Evolutionary conservation across 352 stramenopile species (phyloP).

Genomic region (Aphanomyces cochlioides): DNA sequence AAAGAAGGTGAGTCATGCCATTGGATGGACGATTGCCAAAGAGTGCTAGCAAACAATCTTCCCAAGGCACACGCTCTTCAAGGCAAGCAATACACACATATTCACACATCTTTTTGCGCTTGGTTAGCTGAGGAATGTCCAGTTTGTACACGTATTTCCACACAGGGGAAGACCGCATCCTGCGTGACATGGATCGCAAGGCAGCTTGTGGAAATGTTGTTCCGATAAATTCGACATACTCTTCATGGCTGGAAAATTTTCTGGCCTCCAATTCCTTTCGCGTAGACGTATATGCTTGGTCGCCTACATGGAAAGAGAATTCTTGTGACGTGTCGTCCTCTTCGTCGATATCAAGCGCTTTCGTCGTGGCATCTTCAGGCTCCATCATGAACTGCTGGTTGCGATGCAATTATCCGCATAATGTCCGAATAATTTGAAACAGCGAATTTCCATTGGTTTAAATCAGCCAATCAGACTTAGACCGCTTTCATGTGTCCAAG

Average conservation of each 20-base stretch:
- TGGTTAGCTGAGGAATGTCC: slow-evolving; percentile 11
- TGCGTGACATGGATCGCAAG: not conserved
- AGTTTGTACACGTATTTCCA: slow-evolving; percentile 22
- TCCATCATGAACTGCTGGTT: too few species aligned
- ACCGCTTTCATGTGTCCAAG: too few species aligned
- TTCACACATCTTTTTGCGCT: slow-evolving; percentile 11
- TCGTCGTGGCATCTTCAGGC: too few species aligned
- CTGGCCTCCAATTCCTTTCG: not conserved
- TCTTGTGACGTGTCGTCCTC: not conserved
- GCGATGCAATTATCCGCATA: too few species aligned
- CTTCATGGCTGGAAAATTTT: not conserved
- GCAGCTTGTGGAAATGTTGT: not conserved
- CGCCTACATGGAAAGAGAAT: not conserved
- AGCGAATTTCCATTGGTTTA: too few species aligned
- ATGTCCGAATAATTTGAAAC: too few species aligned
- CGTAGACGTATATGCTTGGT: not conserved
- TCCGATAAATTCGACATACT: not conserved
- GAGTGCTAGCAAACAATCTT: slow-evolving; percentile 2
- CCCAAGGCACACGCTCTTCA: not conserved
- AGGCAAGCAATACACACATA: slow-evolving; percentile 6
- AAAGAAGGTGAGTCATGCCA: not conserved
- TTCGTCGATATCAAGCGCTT: too few species aligned
- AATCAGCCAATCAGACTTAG: too few species aligned
- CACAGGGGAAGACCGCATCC: not conserved
- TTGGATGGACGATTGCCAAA: slow-evolving; percentile 6